phyloP scores from a whole-genome alignment of 257 asterid species.

The Echites panduratus region DNA sequence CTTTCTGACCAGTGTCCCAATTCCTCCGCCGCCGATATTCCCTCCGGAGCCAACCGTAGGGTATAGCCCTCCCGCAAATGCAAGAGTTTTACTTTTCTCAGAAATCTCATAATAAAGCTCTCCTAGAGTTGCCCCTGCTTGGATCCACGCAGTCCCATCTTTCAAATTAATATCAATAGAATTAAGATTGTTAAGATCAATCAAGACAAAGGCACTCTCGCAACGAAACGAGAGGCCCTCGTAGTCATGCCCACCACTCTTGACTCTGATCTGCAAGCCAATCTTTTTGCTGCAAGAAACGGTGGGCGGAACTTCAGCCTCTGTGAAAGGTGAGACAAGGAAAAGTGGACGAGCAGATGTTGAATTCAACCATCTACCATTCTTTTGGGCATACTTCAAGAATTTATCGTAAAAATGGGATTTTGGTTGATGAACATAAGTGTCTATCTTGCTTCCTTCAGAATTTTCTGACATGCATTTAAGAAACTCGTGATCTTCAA shows the following conservation, averaged over 20 bases:
- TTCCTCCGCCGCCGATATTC: conserved; percentile 20
- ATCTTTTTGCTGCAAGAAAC: conserved; percentile 7
- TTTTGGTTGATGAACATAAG: neutral
- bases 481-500: neutral
- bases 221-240: conserved; percentile 19
- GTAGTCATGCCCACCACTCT: conserved; percentile 24
- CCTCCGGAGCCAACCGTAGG: conserved; percentile 21
- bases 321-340: neutral
- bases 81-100: conserved; percentile 11
- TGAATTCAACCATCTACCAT: conserved; percentile 18
- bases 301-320: neutral
- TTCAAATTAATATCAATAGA: neutral
- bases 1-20: conserved; percentile 11
- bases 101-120: conserved; percentile 15
- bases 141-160: conserved; percentile 12
- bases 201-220: neutral
- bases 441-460: neutral
- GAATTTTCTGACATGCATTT: conserved; percentile 10
- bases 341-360: conserved; percentile 8
- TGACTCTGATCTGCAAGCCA: conserved; percentile 13
- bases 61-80: conserved; percentile 22
- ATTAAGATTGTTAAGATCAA: conserved; percentile 7
- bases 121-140: conserved; percentile 16
- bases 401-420: neutral
- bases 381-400: conserved; percentile 4